Evolutionary conservation across 2,329 filamentous ascomycete species (phyloP), one percentile per base, ranked within the genome.

Genomic region (Fusarium mexicanum): DNA sequence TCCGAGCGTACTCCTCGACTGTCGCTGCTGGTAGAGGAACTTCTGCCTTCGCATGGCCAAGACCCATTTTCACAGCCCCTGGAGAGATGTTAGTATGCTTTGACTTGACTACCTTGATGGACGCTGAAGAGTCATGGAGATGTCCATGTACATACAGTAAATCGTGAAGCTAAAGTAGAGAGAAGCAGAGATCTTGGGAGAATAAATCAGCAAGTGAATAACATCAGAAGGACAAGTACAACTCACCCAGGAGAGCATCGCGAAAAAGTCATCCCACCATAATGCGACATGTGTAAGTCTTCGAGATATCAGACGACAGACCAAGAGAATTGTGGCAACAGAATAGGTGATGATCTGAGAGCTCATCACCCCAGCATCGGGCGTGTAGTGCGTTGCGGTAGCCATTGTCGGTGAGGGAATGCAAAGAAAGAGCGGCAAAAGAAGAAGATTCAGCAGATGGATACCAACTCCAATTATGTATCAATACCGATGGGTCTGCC

Each of bases 261-360:
- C 41, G 20, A 73, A 73, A 14, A 61, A 73, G 41, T 73, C 70
- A 31, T 73, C 70, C 46, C 46, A 73, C 70, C 70, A 73, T 14
- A 73, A 20, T 20, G 46, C 14, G 3, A 73, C 69, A 14, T 66
- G 40, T 22, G 70, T 73, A 9, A 73, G 64, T 37, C 54, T 73
- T 33, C 70, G 64, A 51, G 70, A 73, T 33, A 48, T 41, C 5
- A 73, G 55, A 50, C 70, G 70, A 13, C 60, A 73, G 11, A 61
- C 37, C 9, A 73, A 14, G 11, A 73, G 66, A 17, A 20, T 20
- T 14, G 70, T 51, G 24, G 70, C 70, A 20, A 73, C 3, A 9
- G 60, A 59, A 46, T 66, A 73, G 12, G n/a, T 54, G 59, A 73
- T 73, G 54, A 73, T 22, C 44, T 29, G n/a, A 29, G 70, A 31